These are phyloP conservation scores for Scheffersomyces ergatensis DNA, from an alignment of 805 yeast genomes.

Conservation along the genomic window DNA sequence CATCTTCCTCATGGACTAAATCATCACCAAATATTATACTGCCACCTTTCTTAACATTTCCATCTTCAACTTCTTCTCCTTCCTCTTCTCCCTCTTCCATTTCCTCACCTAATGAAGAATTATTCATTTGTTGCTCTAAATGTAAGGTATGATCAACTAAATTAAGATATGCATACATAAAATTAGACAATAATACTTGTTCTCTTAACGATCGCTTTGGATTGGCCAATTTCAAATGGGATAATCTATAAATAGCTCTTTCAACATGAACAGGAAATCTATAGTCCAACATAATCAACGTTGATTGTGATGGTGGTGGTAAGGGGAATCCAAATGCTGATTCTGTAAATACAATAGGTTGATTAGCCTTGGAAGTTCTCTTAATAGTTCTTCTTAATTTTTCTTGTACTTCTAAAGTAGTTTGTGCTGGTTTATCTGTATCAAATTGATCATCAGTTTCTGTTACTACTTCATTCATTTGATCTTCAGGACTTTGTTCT, in stretches of 20 bases:
- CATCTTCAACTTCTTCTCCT: slow-evolving; percentile 6
- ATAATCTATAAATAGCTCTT: slow-evolving; percentile 88
- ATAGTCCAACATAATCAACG: slow-evolving; percentile 76
- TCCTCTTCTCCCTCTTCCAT: slow-evolving; percentile 5
- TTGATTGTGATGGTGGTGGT: slow-evolving; percentile 76
- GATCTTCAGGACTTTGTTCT: not conserved
- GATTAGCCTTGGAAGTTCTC: slow-evolving; percentile 41
- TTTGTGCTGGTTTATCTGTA: slow-evolving; percentile 22
- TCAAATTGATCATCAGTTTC: slow-evolving; percentile 11
- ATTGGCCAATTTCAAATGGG: slow-evolving; percentile 91
- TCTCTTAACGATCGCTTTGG: slow-evolving; percentile 88
- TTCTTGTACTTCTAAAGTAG: slow-evolving; percentile 42
- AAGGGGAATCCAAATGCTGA: slow-evolving; percentile 87
- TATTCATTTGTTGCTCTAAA: slow-evolving; percentile 55
- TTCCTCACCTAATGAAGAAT: slow-evolving; percentile 1
- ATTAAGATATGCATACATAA: slow-evolving; percentile 96
- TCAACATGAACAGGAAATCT: slow-evolving; percentile 94
- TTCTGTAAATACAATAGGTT: slow-evolving; percentile 55
- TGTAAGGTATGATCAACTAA: slow-evolving; percentile 88
- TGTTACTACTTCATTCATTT: slow-evolving; percentile 6
- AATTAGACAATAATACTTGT: slow-evolving; percentile 89
- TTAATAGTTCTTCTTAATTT: slow-evolving; percentile 40
- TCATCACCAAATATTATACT: too few relatives aligned
- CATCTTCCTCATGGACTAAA: slow-evolving; percentile 1
- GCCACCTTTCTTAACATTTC: slow-evolving; percentile 2